These are phyloP conservation scores for Neohortaea acidophila DNA, from an alignment of 495 filamentous ascomycete species.

Conservation along the genomic window DNA sequence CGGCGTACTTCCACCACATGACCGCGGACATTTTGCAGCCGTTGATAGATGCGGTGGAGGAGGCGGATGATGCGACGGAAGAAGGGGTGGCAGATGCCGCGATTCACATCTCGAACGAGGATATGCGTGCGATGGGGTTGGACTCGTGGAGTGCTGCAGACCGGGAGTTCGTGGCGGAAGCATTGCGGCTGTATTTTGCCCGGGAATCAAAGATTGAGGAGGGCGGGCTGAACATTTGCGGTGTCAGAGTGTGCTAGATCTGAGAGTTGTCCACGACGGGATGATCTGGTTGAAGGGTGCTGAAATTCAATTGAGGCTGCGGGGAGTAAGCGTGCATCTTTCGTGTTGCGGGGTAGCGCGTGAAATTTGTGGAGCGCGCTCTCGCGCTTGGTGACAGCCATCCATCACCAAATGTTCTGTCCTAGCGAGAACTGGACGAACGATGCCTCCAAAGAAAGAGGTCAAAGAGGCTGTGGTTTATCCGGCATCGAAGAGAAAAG, in stretches of 20 bases:
- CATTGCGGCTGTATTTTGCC: slow-evolving; percentile 56
- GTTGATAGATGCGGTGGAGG: slow-evolving; percentile 53
- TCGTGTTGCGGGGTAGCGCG: too few relatives aligned
- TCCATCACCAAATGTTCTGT: too few relatives aligned
- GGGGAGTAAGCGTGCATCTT: too few relatives aligned
- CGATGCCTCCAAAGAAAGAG: slow-evolving; percentile 13
- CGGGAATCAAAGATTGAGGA: slow-evolving; percentile 52
- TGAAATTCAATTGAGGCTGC: too few relatives aligned
- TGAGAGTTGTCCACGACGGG: too few relatives aligned
- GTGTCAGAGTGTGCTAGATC: slow-evolving; percentile 64
- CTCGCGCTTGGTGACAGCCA: too few relatives aligned
- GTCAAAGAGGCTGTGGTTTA: slow-evolving; percentile 16
- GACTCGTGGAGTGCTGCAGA: slow-evolving; percentile 76
- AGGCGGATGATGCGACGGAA: slow-evolving; percentile 35
- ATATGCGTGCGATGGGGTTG: slow-evolving; percentile 65
- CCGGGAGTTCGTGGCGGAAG: slow-evolving; percentile 52
- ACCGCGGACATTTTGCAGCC: slow-evolving; percentile 56
- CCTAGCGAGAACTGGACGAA: too few relatives aligned
- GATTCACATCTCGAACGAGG: slow-evolving; percentile 48
- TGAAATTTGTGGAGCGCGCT: too few relatives aligned
- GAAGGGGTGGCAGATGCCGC: slow-evolving; percentile 29
- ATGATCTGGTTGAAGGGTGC: too few relatives aligned
- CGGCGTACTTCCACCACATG: slow-evolving; percentile 83
- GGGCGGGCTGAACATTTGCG: slow-evolving; percentile 64
- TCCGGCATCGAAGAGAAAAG: slow-evolving; percentile 16